Evolutionary conservation across 2,329 filamentous ascomycete species (phyloP), one percentile per base, ranked within the genome.

Genomic region (Pestalotiopsis sp.): DNA sequence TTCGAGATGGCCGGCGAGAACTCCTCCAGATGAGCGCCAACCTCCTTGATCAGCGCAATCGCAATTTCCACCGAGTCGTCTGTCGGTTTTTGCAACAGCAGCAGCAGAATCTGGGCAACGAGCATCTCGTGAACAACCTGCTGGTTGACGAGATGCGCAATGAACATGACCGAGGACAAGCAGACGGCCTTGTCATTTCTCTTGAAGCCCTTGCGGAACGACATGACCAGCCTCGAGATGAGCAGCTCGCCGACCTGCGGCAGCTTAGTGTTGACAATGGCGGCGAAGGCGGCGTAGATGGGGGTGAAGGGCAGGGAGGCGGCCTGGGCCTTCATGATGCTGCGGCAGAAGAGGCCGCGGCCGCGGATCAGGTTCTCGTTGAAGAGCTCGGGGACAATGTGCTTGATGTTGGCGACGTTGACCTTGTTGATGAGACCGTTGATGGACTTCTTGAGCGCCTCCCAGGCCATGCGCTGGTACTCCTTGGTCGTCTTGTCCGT

Each of bases 391-490:
- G 95, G 95, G 27, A 98, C 94, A 71, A 99, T 98, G 77, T 93
- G 89, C 82, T 99, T 98, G 87, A 99, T 98, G 80, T 99, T 99
- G 41, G 93, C 93, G 67, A 95, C 93, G 81, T 98, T 98, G 85
- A 98, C 93, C 85, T 99, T 99, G 87, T 99, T 99, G 87, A 99
- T 97, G 72, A 99, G 84, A 75, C 96, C 96, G 79, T 99, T 98
- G 82, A 99, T 97, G 63, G 93, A 96, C 85, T 99, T 99, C 85
- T 99, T 99, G 77, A 99, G 84, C 13, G 95, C 95, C 81, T 99
- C 96, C 96, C 96, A 99, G 9, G 95, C 94, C 93, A 99, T 97
- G 75, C 96, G 93, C 87, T 98, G 96, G 79, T 97, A 98, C 82
- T 98, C 96, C 81, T 97, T 97, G 81, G 92, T 97, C 67, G 88